phyloP scores from a whole-genome alignment of 345 rosid genomes.

The Moringa oleifera region DNA sequence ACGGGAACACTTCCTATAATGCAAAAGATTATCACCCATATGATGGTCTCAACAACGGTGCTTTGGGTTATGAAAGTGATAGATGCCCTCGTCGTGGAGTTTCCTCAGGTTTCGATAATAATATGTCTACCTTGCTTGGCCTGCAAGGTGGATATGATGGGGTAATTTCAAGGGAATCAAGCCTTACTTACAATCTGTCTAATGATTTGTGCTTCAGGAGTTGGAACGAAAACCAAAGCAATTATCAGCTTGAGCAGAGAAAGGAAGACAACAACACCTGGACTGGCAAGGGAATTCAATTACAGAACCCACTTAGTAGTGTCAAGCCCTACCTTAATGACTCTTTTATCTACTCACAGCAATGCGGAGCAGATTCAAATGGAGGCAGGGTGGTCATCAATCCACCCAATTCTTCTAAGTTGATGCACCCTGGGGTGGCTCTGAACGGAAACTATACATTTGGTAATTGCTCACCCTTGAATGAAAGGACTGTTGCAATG shows the following conservation, averaged over 20 bases:
- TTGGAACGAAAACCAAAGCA: conserved; percentile 24
- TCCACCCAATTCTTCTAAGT: conserved; percentile 13
- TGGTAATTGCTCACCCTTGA: conserved; percentile 17
- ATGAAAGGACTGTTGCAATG: conserved; percentile 15
- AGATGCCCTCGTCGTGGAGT: conserved; percentile 18
- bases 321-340: conserved; percentile 16
- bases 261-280: conserved; percentile 18
- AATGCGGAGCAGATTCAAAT: conserved; percentile 16
- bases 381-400: conserved; percentile 16
- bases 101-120: conserved; percentile 21
- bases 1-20: conserved; percentile 12
- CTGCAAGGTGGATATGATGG: conserved; percentile 21
- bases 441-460: conserved; percentile 13
- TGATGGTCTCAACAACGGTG: conserved; percentile 22
- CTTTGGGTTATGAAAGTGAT: conserved; percentile 22
- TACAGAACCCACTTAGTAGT: conserved; percentile 10
- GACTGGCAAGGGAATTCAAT: conserved; percentile 8
- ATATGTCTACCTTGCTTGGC: conserved; percentile 26
- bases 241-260: conserved; percentile 26
- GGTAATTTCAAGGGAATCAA: conserved; percentile 28
- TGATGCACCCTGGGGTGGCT: conserved; percentile 4
- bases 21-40: conserved; percentile 19
- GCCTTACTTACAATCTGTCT: conserved; percentile 16
- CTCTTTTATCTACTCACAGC: conserved; percentile 15
- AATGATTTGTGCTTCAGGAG: conserved; percentile 15